Conservation (phyloP, 805 yeast species). For the Yarrowia bubula region DNA sequence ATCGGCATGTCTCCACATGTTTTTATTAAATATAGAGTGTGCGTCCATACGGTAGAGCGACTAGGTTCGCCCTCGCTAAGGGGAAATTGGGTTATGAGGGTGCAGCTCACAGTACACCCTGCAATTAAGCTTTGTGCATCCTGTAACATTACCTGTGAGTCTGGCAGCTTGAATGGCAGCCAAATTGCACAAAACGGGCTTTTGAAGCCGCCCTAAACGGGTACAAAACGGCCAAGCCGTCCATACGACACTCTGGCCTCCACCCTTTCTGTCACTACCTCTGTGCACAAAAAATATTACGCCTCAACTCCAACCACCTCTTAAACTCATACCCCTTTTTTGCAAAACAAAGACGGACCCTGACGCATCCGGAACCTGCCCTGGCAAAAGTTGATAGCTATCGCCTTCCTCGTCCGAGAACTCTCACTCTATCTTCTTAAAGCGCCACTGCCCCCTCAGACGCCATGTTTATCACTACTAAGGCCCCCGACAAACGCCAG, state of each 20-base stretch:
- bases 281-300: background rate
- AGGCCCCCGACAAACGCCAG: conserved; percentile 12
- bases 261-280: background rate
- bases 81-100: background rate
- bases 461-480: conserved; percentile 18
- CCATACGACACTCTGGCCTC: background rate
- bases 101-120: background rate
- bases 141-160: background rate
- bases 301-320: background rate
- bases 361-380: conserved; percentile 15
- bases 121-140: background rate
- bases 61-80: conserved; percentile 7
- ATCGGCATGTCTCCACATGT: background rate
- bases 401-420: background rate
- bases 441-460: background rate
- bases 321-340: background rate
- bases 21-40: background rate
- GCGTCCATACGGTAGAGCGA: background rate
- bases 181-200: too few species aligned
- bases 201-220: too few species aligned
- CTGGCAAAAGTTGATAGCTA: background rate
- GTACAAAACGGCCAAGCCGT: too few species aligned
- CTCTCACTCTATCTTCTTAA: conserved; percentile 10
- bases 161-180: background rate
- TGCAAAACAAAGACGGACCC: conserved; percentile 1